Base-by-base conservation (phyloP, 306 rosid species). In the Glycine soja region DNA sequence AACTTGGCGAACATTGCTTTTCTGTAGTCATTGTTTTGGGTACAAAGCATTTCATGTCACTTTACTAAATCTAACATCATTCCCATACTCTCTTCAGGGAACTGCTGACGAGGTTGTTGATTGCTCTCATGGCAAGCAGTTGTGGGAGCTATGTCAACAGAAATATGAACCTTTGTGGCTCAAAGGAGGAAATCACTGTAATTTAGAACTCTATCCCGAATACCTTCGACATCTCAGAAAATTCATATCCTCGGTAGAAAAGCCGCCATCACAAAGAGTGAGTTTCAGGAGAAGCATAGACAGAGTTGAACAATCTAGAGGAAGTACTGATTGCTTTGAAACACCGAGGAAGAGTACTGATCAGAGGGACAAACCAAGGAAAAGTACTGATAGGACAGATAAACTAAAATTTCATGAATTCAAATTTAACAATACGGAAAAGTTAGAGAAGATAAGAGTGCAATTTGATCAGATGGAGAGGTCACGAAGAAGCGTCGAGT, bases 81-180 rank as follows among this genome's bases (percentile, higher is more conserved):
- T 64, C 30, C 61, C 6, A 13, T 64, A 45, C 68, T 52, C 69
- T 76, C 61, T 81, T 38, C 82, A 94, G 98, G 98, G 98, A 81
- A 94, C 98, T 63, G 80, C 88, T 7, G 97, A 94, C 65, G 97
- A 92, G 64, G 97, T 94, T 75, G 98, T 94, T 10, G 92, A 94
- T 83, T 90, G 92, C 86, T 92, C 98, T 56, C 98, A 94, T 24
- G 98, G 98, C 15, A 94, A 90, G 89, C 93, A 88, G 72, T 91
- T 94, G 50, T 94, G 97, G 97, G 88, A 90, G 83, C 84, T 92
- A 10, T 92, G 98, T 68, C 92, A 89, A 84, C 97, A 92, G 86
- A 94, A 94, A 86, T 94, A 91, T 4, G 97, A 94, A 82, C 98
- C 98, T 24, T 79, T 94, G 15, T 94, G 98, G 97, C 88, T 94